These are phyloP conservation scores for Mrakia blollopis DNA, from an alignment of 768 basidiomycete species.

Conservation along the genomic window DNA sequence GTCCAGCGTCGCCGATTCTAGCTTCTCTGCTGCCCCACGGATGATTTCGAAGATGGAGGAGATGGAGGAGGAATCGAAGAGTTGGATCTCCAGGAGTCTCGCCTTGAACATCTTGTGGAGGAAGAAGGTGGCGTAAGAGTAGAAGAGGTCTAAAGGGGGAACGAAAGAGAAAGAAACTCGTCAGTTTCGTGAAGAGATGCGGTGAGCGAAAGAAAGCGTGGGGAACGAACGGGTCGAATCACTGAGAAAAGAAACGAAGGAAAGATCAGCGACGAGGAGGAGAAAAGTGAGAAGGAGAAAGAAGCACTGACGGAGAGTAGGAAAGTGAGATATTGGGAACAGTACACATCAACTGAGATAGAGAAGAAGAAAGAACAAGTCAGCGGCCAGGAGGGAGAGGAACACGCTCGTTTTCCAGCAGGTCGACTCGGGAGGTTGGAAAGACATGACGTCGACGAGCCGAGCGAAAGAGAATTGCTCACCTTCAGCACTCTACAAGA, in stretches of 20 bases:
- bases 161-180: neutral
- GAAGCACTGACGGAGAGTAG: neutral
- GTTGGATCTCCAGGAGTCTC: slow-evolving; percentile 26
- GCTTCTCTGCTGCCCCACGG: neutral
- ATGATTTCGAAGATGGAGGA: slow-evolving; percentile 27
- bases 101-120: slow-evolving; percentile 27
- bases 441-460: neutral
- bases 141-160: slow-evolving; percentile 24
- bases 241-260: neutral
- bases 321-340: neutral
- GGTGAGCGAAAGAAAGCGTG: neutral
- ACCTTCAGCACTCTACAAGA: slow-evolving; percentile 11
- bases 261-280: neutral
- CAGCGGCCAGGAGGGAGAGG: too few species aligned
- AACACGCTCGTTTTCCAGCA: too few species aligned
- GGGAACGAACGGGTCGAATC: slow-evolving; percentile 4
- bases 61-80: slow-evolving; percentile 14
- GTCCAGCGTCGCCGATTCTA: neutral
- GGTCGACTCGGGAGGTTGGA: too few species aligned
- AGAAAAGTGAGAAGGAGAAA: neutral
- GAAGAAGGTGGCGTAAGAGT: slow-evolving; percentile 18
- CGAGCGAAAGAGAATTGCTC: neutral
- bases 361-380: neutral
- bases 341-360: slow-evolving; percentile 5
- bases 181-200: neutral